Base-by-base conservation (phyloP, 176 grass and related monocot genomes). In the Oryza coarctata region DNA sequence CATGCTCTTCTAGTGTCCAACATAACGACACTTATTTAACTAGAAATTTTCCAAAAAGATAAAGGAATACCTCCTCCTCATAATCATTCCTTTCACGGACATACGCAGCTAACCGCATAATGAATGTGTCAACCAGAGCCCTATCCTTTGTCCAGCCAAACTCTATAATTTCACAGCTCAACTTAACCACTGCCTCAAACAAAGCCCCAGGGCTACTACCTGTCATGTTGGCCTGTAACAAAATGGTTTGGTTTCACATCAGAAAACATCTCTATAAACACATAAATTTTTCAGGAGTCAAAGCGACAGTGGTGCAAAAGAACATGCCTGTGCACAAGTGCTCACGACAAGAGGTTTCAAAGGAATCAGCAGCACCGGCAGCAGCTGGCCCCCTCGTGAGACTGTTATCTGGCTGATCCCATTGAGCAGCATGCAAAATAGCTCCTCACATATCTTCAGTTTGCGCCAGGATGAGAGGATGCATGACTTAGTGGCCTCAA, bases 111-210 rank as follows among this genome's bases (percentile, higher is more conserved):
- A 98, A 68, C 41, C 96, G 90, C 96, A 98, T 98, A 74, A 98
- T 84, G 73, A 95, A 98, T 66, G 96, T 98, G 86, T 98, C 96
- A 70, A 98, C 96, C 77, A 98, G 93, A 86, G 92, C 90, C 79
- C 96, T 91, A 87, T 98, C 96, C 73, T 98, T 98, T 68, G 87
- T 94, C 96, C 96, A 98, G 26, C 96, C 96, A 80, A 98, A 98
- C 87, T 98, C 96, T 82, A 98, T 98, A 81, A 98, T 95, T 88
- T 95, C 93, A 88, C 96, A 98, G 76, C 96, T 95, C 80, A 98
- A 85, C 80, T 95, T 95, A 72, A 88, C 94, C 18, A 98, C 92
- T 62, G 93, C 82, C 50, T 95, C 88, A 38, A 98, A 98, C 91
- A 98, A 89, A 72, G 89, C 74, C 20, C 96, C 96, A 75, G 88